Percentiles rank a stretch among this genome's conserved stretches.
phyloP scores from a whole-genome alignment of 495 filamentous ascomycete species.

The Elaphomyces granulatus region DNA sequence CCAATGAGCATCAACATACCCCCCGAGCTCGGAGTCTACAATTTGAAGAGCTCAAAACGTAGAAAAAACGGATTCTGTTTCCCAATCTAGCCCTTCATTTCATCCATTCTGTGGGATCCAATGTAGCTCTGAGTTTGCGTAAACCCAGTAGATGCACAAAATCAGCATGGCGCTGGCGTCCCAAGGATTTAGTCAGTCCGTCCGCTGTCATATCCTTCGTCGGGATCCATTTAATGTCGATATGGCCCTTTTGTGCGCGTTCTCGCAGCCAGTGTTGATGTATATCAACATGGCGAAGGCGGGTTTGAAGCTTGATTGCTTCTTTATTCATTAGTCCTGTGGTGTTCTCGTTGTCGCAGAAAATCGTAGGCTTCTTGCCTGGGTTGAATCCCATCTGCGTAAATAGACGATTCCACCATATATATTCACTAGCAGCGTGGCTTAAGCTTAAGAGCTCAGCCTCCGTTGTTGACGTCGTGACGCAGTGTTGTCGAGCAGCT shows the following conservation, averaged over 20 bases:
- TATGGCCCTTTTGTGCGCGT: not conserved
- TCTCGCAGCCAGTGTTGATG: not conserved
- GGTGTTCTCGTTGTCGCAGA: not conserved
- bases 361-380: not conserved
- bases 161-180: not conserved
- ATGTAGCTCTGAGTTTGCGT: not conserved
- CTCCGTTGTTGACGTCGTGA: not conserved
- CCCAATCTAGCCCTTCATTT: not conserved
- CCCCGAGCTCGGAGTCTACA: too few species aligned
- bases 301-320: not conserved
- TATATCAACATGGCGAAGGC: not conserved
- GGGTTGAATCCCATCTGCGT: not conserved
- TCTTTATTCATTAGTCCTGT: not conserved
- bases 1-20: too few species aligned
- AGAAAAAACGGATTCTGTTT: too few species aligned
- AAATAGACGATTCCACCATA: not conserved
- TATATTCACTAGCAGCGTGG: not conserved
- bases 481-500: not conserved
- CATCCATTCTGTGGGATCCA: not conserved
- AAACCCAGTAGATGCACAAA: not conserved
- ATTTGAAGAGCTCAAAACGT: too few species aligned
- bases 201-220: not conserved
- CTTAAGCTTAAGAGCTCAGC: not conserved
- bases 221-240: not conserved
- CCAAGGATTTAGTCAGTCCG: not conserved